Base-by-base conservation (phyloP, 169 alveolate genomes). In the Plasmodium chabaudi region DNA sequence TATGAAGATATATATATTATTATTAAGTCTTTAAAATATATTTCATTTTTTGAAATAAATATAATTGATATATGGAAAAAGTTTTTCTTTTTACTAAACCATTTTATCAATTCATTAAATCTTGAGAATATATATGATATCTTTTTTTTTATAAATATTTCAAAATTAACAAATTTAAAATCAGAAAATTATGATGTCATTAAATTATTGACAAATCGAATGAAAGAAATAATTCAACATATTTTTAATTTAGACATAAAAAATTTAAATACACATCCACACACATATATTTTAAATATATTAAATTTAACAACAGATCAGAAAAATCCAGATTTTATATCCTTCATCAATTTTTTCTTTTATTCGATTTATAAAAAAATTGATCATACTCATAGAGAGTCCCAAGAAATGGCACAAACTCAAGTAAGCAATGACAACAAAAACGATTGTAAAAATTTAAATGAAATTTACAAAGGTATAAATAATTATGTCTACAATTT, bases 111-210 rank as follows among this genome's bases (percentile, higher is more conserved):
- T 51, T n/a, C 75, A 13, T 51, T 77, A 51, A 77, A 77, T 51
- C 34, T 77, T 12, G 79, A 77, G 25, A 53, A 64, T 64, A 77
- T 77, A 15, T 77, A 77, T 34, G 89, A 77, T 25, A 77, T 77
- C 2, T 56, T 77, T 42, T 77, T 77, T 77, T 77, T 77, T 56
- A 49, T 77, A 64, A 10, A 77, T 15, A 46, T 77, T 5, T 42
- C 79, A 0, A 77, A 77, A 6, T 13, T 77, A 42, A 53, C 65
- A 9, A 77, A 77, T 47, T 17, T 77, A 9, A 77, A 77, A 56
- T 19, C 53, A 56, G 79, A 77, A 63, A 65, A 77, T 77, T 77
- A 77, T 44, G 79, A 77, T 68, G 79, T 77, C 1, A n/a, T 64
- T 5, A 44, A 56, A 64, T 42, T 77, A 17, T 68, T 77, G 42